Base-by-base conservation (phyloP, 176 grass and related monocot genomes). In the Rhynchospora breviuscula region DNA sequence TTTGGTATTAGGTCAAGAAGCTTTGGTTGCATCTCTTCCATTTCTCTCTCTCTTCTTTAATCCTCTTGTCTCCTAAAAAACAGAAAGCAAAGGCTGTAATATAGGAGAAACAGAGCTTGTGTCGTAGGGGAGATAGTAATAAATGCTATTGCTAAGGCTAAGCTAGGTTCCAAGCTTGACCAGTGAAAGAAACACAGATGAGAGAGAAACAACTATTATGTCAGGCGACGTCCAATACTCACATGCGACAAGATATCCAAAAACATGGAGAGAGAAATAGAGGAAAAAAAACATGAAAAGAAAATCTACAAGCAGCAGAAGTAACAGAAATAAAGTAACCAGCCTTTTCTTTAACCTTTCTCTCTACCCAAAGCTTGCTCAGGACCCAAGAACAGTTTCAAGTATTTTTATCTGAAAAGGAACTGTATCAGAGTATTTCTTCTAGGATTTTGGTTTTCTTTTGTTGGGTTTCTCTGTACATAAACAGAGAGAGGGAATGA, bases 331-430 rank as follows among this genome's bases (percentile, higher is more conserved):
- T 82, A 67, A 67, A 82, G 80, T 52, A 49, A 82, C 33, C 80
- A 82, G 80, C 62, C 80, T 82, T 75, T 82, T 82, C 43, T 66
- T 49, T 82, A 47, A 82, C 80, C 80, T 82, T 82, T 82, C 80
- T 66, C 80, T 66, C 59, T 54, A 82, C 48, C 80, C 80, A 82
- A 82, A 82, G 80, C 59, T 65, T 45, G 59, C 59, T 81, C 59
- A 48, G 60, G 21, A 63, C 59, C 53, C 80, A 82, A 64, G 22
- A 67, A 82, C 21, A 67, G 31, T 6, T 66, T 66, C 60, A 66
- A 67, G 60, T 65, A 67, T 67, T 67, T 82, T 29, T 51, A 40
- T 82, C 43, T 81, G 79, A 80, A 80, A 67, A 63, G 17, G 56
- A 82, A 35, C 45, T 73, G 45, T 73, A 73, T 51, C 44, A 12